Evolutionary conservation across 306 rosid species (phyloP), one percentile per base, ranked within the genome.

Genomic region (Lagenaria siceraria): DNA sequence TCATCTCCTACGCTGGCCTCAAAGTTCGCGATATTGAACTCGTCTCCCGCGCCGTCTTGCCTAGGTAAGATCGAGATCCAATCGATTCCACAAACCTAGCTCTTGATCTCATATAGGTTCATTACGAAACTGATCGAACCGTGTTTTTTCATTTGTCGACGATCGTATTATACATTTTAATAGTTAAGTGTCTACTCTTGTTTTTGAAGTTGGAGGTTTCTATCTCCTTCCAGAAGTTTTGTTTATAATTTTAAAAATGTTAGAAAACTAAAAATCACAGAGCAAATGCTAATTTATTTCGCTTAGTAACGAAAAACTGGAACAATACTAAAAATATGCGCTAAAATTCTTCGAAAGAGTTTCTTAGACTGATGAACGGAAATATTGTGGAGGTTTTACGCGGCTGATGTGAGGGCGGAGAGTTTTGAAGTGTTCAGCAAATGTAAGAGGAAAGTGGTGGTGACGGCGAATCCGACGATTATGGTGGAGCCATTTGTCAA

Each of bases 401-500:
- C 97, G 13, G 92, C 97, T 80, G 93, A 95, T 81, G 93, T 95
- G 81, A 88, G 98, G 79, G 74, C 82, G 81, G 98, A 95, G 83
- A 95, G 98, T 60, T 95, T 78, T 25, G 97, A 92, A 82, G 85
- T 90, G 85, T 95, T 95, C 35, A 91, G 92, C 52, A 80, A 80
- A 82, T 95, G 98, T 69, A 91, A 89, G 81, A 86, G 96, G 82
- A 95, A 88, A 86, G 96, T 95, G 66, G 97, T 90, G 76, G 91
- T 95, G 80, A 90, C 96, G 81, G 98, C 98, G 77, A 95, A 95
- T 29, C 98, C 97, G 78, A 95, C 88, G 63, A 69, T 95, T 81
- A 92, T 95, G 98, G 97, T 95, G 85, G 97, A 95, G 66, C 92
- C 91, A 53, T 92, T 95, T 80, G 96, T 92, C 84, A 95, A 62